Evolutionary conservation across 495 filamentous ascomycete genomes (phyloP).

Genomic region (Hyaloscypha finlandica): DNA sequence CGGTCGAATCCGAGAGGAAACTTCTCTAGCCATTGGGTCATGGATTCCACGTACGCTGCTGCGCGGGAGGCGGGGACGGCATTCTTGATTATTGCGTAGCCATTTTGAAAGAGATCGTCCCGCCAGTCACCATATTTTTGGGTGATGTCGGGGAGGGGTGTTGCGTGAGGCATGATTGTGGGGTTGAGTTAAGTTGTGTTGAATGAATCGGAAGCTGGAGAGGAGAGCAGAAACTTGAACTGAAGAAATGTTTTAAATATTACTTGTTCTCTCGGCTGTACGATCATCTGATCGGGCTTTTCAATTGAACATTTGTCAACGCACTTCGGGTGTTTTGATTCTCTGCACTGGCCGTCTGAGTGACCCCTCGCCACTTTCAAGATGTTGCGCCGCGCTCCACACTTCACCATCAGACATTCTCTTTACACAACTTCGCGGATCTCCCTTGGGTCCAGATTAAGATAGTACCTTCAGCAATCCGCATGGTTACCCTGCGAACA

Average conservation of each 20-base stretch:
- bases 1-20: slow-evolving; percentile 27
- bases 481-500: no score
- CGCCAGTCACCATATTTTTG: slow-evolving; percentile 15
- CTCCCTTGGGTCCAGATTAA: no score
- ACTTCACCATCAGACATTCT: neutral
- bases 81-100: slow-evolving; percentile 22
- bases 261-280: neutral
- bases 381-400: neutral
- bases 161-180: slow-evolving; percentile 17
- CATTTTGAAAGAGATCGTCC: slow-evolving; percentile 24
- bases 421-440: no score
- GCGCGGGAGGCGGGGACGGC: slow-evolving; percentile 17
- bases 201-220: no score
- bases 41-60: slow-evolving; percentile 14
- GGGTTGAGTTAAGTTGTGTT: no score
- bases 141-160: neutral
- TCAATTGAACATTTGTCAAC: neutral
- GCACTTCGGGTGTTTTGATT: neutral
- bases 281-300: neutral
- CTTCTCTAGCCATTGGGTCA: slow-evolving; percentile 17
- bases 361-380: neutral
- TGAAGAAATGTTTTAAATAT: no score
- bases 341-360: no score
- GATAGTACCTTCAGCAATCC: no score
- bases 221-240: no score